A percentile compares a stretch with the other conserved stretches of the same genome.
phyloP scores from a whole-genome alignment of 371 early-diverging fungal genomes.

The Sporodiniella umbellata region DNA sequence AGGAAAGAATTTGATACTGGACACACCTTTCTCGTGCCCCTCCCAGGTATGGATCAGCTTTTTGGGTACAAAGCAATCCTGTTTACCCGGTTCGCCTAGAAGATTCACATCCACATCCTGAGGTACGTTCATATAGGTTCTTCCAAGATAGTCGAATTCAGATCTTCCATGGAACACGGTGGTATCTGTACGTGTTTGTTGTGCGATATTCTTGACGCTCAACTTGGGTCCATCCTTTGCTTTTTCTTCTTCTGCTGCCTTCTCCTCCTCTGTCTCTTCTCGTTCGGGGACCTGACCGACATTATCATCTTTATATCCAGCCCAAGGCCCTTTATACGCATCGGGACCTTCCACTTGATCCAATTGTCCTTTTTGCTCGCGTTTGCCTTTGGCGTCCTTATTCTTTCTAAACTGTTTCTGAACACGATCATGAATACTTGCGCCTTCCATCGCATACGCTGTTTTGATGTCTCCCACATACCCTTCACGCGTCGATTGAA shows the following conservation, averaged over 20 bases:
- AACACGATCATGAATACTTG: slow-evolving; percentile 52
- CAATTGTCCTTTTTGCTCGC: slow-evolving; percentile 79
- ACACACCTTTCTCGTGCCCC: slow-evolving; percentile 92
- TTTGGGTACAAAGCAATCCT: slow-evolving; percentile 87
- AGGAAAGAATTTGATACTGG: slow-evolving; percentile 88
- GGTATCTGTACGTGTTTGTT: slow-evolving; percentile 56
- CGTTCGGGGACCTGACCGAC: slow-evolving; percentile 36
- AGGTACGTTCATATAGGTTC: slow-evolving; percentile 95
- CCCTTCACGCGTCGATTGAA: slow-evolving; percentile 51
- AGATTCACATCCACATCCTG: slow-evolving; percentile 79
- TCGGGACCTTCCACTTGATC: slow-evolving; percentile 73
- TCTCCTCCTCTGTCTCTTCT: slow-evolving; percentile 61
- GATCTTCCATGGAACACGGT: slow-evolving; percentile 74
- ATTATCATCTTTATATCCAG: slow-evolving; percentile 85
- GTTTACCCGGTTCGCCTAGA: slow-evolving; percentile 68
- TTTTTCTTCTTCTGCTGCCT: slow-evolving; percentile 50
- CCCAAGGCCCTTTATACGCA: slow-evolving; percentile 94
- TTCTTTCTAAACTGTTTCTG: slow-evolving; percentile 46
- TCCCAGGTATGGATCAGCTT: slow-evolving; percentile 86
- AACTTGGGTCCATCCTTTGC: slow-evolving; percentile 17
- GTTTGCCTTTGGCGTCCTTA: slow-evolving; percentile 56
- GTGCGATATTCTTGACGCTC: slow-evolving; percentile 26
- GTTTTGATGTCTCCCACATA: slow-evolving; percentile 68
- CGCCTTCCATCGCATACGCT: slow-evolving; percentile 47
- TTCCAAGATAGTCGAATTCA: slow-evolving; percentile 86